Evolutionary conservation across 2,329 filamentous ascomycete genomes (phyloP).

Genomic region (Aureobasidium sp.): DNA sequence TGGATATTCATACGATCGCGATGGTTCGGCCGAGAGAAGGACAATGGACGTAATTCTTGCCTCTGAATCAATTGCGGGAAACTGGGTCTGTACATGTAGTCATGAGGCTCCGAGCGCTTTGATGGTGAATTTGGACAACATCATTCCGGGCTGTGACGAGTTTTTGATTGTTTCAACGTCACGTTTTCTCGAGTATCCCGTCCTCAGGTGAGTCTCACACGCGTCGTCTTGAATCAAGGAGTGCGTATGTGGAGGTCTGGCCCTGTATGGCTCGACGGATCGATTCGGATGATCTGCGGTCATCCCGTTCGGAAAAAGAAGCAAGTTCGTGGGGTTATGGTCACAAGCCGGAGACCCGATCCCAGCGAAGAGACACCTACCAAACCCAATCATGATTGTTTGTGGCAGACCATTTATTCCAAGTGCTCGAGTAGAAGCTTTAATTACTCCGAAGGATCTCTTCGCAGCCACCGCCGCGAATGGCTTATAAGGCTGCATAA

Average conservation of each 20-base stretch:
- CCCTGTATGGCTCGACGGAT: background rate
- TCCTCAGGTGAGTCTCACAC: background rate
- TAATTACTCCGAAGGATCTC: background rate
- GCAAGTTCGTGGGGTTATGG: constrained; percentile 1
- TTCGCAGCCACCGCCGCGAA: background rate
- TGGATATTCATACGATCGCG: background rate
- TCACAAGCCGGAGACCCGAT: background rate
- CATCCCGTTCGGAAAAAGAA: background rate
- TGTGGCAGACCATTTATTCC: constrained; percentile 1
- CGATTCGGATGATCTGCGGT: background rate
- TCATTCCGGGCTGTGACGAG: background rate
- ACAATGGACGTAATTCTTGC: background rate
- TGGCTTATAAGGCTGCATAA: constrained; percentile 3
- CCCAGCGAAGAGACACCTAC: background rate
- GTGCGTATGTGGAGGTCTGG: background rate
- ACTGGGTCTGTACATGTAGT: constrained; percentile 6
- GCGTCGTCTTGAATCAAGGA: background rate
- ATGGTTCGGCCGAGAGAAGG: background rate
- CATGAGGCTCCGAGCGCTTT: background rate
- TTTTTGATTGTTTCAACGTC: background rate
- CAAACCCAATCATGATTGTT: background rate
- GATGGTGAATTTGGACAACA: background rate
- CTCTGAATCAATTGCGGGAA: background rate
- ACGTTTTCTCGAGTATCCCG: background rate
- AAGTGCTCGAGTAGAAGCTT: background rate